Evolutionary conservation across 805 yeast genomes (phyloP), one percentile per base, ranked within the genome.

Genomic region (Suhomyces xylopsoci): DNA sequence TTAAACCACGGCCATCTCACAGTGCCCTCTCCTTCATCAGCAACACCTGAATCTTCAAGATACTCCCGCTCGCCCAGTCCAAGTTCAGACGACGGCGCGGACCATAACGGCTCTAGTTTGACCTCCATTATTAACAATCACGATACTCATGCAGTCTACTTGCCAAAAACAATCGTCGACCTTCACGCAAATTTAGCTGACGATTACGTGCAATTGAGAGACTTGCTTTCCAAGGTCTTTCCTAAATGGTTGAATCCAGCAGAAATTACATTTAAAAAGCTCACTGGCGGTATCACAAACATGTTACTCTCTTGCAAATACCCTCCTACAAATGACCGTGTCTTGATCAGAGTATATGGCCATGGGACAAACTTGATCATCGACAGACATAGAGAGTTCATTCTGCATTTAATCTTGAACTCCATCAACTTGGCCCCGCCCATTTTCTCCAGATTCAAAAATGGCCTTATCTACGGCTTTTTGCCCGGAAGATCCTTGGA

Each of bases 401-500:
- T 85, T 17, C 84, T 88, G 52, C 93, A 87, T 63, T 63, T 83
- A 47, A 80, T 83, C 49, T 74, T 88, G 48, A 78, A 83, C 58
- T 76, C 85, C 3, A 71, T 83, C 43, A 72, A 75, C 2, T 75
- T 87, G 55, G 93, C 93, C 0, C 90, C 94, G 1, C 77, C 84
- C 0, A 77, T 87, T 24, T 81, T 81, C 62, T 86, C 88, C 3
- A 69, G 88, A 49, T 85, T 88, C 59, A 80, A 82, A 32, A 87
- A 87, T 65, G 94, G 94, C 0, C 73, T 87, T 43, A 80, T 87
- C 10, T 87, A 87, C 61, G 91, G 89, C 5, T 87, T 73, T 60
- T 72, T 85, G 8, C 79, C 81, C 1, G 94, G 94, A 8, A 64
- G 85, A 26, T 79, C 92, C 0, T 70, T 85, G 34, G 72, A 77